These are phyloP conservation scores for Colletotrichum sp. DNA, from an alignment of 2,329 filamentous ascomycete genomes.

Conservation along the genomic window DNA sequence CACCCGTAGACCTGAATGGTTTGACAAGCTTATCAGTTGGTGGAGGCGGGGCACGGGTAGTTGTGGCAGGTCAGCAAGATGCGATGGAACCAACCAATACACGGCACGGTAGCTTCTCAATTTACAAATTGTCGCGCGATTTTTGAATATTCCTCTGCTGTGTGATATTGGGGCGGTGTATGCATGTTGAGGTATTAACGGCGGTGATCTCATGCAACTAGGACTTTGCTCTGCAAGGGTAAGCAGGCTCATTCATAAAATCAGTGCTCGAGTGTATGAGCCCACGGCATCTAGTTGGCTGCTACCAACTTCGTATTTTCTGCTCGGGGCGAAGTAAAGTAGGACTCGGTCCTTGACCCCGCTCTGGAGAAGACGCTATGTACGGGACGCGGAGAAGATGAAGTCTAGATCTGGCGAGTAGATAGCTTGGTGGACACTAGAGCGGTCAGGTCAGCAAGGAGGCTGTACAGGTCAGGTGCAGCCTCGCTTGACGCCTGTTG, in stretches of 20 bases:
- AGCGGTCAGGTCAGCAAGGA: not conserved
- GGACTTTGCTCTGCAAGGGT: not conserved
- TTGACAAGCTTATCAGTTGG: not conserved
- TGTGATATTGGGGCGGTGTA: not conserved
- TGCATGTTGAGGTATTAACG: not conserved
- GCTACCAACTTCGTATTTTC: not conserved
- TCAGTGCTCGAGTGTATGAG: not conserved
- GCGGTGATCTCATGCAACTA: not conserved
- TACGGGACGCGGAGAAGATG: not conserved
- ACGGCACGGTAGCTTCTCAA: conserved; percentile 19
- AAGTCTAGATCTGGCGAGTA: not conserved
- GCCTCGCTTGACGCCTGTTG: not conserved
- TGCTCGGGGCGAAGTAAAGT: not conserved
- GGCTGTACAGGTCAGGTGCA: conserved; percentile 20
- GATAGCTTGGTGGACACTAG: not conserved
- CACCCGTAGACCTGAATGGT: not conserved
- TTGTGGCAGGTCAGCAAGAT: not conserved
- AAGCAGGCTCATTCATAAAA: not conserved
- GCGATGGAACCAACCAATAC: not conserved
- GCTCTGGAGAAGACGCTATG: not conserved
- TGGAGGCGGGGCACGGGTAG: conserved; percentile 20
- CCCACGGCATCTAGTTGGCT: not conserved
- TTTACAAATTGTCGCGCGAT: conserved; percentile 8
- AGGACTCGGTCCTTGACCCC: not conserved
- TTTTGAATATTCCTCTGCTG: not conserved